Base-by-base conservation (phyloP, 352 stramenopile genomes). In the Elongisporangium anandrum region DNA sequence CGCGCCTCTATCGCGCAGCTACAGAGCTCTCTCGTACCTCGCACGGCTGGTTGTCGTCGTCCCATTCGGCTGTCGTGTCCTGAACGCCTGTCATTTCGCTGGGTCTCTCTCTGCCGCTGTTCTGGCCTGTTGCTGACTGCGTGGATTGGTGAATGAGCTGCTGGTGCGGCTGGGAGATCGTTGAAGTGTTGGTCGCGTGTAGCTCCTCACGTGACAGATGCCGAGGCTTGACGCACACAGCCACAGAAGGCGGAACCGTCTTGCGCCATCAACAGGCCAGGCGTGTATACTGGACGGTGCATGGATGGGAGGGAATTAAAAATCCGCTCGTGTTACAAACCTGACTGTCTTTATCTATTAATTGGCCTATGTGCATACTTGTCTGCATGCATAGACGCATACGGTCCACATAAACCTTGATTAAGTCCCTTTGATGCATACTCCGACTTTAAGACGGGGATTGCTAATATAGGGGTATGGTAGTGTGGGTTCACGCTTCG, bases 81-180 rank as follows among this genome's bases (percentile, higher is more conserved):
- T 52, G 5, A 51, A 59, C 54, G 49, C 54, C 54, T 59, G 29
- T 41, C 29, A 41, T 41, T 13, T 41, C 29, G 29, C 29, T 41
- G 29, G 4, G 5, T 41, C 29, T 41, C 9, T 41, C 29, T 41
- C 29, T 34, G 24, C 24, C 24, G 24, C n/a, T n/a, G n/a, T n/a
- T n/a, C 24, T 34, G 24, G 24, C 24, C 5, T 41, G 29, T 8
- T 41, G 29, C 29, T 41, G 29, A 41, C 29, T 8, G 29, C 4
- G 29, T 13, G 29, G 29, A 41, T 41, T 41, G 29, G 29, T 41
- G 29, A 41, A 41, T 41, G 29, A 41, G 29, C 29, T 34, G 48
- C 15, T 22, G 8, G 48, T 21, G n/a, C 16, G 48, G n/a, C 16
- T 12, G 8, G 19, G 49, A 8, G 17, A 53, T 34, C 19, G 21